phyloP scores from a whole-genome alignment of 805 yeast genomes.

The Metschnikowia similis region DNA sequence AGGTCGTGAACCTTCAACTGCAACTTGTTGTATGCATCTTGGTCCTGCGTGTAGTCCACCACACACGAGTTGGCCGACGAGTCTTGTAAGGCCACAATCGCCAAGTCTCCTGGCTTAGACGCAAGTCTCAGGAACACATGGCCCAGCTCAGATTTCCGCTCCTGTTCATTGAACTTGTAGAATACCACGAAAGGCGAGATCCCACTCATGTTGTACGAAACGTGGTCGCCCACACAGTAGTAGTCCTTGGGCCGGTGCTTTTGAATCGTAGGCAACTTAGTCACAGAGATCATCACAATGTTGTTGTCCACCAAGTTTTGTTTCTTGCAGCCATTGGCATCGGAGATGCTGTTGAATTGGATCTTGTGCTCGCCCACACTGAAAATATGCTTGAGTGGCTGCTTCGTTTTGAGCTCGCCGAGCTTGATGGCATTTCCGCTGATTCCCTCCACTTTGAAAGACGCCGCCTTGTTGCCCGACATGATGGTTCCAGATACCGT shows the following conservation, averaged over 20 bases:
- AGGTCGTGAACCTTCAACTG: conserved; percentile 40
- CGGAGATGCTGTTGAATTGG: conserved; percentile 53
- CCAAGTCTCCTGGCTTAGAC: conserved; percentile 72
- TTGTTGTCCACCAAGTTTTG: conserved; percentile 34
- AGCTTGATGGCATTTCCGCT: conserved; percentile 18
- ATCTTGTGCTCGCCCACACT: conserved; percentile 70
- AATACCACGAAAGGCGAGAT: conserved; percentile 72
- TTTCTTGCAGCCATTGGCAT: conserved; percentile 65
- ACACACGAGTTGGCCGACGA: conserved; percentile 67
- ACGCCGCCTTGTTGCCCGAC: conserved; percentile 54
- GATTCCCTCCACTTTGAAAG: conserved; percentile 42
- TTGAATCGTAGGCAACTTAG: conserved; percentile 71
- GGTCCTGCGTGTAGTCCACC: conserved; percentile 47
- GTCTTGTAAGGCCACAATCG: conserved; percentile 67
- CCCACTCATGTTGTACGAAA: conserved; percentile 73
- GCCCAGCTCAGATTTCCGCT: conserved; percentile 53
- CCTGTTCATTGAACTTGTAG: conserved; percentile 65
- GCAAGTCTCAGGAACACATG: conserved; percentile 61
- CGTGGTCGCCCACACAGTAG: conserved; percentile 91
- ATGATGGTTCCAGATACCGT: conserved; percentile 51
- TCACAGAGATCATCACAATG: conserved; percentile 53
- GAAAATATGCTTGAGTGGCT: conserved; percentile 40
- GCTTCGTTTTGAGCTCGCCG: conserved; percentile 7
- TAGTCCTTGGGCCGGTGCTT: conserved; percentile 28
- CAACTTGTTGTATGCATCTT: conserved; percentile 30